These are phyloP conservation scores for Hypomontagnella submonticulosa DNA, from an alignment of 495 filamentous ascomycete genomes.

Conservation along the genomic window DNA sequence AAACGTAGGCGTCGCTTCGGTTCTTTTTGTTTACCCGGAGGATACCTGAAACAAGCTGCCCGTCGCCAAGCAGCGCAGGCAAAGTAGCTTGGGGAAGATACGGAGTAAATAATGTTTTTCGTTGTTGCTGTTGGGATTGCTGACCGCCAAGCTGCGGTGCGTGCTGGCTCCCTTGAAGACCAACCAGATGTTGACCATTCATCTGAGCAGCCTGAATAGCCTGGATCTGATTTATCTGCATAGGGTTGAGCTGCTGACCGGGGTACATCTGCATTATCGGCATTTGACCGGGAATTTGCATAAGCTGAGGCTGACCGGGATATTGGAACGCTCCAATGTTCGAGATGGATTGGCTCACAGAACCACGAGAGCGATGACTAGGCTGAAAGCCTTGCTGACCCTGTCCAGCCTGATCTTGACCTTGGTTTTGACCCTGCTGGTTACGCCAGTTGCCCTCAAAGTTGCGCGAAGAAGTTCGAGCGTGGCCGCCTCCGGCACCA, in stretches of 20 bases:
- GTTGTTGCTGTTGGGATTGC: constrained; percentile 86
- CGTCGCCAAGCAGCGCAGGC: constrained; percentile 88
- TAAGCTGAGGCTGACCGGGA: constrained; percentile 86
- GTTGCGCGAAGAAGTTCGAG: constrained; percentile 84
- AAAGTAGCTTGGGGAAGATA: constrained; percentile 96
- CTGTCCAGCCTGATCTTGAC: constrained; percentile 64
- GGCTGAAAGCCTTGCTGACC: constrained; percentile 89
- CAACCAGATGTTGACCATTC: constrained; percentile 75
- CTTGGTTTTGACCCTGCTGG: constrained; percentile 72
- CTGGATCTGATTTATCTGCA: constrained; percentile 92
- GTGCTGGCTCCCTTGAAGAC: constrained; percentile 80
- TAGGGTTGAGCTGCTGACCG: constrained; percentile 85
- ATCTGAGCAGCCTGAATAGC: constrained; percentile 88
- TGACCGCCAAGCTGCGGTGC: constrained; percentile 73
- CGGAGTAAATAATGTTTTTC: constrained; percentile 98
- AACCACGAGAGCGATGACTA: constrained; percentile 85
- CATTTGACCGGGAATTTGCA: constrained; percentile 86
- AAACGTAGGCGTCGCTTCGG: constrained; percentile 96
- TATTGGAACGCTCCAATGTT: constrained; percentile 91
- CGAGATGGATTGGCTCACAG: constrained; percentile 87
- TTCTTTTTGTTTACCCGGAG: constrained; percentile 99
- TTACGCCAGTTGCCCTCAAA: constrained; percentile 99
- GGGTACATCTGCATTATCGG: constrained; percentile 80
- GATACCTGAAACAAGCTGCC: constrained; percentile 94
- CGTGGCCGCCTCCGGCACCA: constrained; percentile 72